These are phyloP conservation scores for Penicillium manginii DNA, from an alignment of 495 filamentous ascomycete species.

Conservation along the genomic window DNA sequence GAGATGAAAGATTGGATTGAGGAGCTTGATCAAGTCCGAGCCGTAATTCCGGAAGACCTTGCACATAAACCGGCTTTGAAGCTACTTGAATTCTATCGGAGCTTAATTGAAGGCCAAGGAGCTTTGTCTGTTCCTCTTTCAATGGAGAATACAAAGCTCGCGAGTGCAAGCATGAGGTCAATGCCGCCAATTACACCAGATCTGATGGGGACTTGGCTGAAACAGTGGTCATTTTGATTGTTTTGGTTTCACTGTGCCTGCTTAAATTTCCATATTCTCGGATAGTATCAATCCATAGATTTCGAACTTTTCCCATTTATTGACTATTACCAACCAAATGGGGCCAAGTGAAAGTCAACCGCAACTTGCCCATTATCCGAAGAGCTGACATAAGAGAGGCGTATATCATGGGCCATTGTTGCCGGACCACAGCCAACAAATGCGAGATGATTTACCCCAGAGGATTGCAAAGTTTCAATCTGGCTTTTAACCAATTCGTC, in stretches of 20 bases:
- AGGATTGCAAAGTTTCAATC: neutral
- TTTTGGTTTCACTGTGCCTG: no score
- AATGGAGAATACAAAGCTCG: slow-evolving; percentile 12
- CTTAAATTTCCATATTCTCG: no score
- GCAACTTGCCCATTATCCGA: neutral
- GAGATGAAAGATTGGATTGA: neutral
- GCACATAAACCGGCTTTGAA: slow-evolving; percentile 28
- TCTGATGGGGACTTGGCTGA: slow-evolving; percentile 29
- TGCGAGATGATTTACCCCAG: neutral
- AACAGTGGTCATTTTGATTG: slow-evolving; percentile 30
- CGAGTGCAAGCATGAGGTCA: slow-evolving; percentile 24
- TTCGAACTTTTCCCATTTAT: no score
- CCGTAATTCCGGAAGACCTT: slow-evolving; percentile 11
- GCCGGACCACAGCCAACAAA: neutral
- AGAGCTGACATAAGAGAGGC: neutral
- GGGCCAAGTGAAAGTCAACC: neutral
- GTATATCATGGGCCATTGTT: neutral
- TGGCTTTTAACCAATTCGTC: neutral
- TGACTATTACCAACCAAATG: neutral
- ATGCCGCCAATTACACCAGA: slow-evolving; percentile 18
- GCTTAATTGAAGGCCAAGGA: slow-evolving; percentile 9
- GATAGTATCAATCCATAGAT: no score
- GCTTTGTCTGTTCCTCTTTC: slow-evolving; percentile 13
- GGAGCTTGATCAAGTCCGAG: neutral
- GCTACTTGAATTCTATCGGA: slow-evolving; percentile 31